Conservation (phyloP, 1,139 yeast species). For the Taphrina confusa region DNA sequence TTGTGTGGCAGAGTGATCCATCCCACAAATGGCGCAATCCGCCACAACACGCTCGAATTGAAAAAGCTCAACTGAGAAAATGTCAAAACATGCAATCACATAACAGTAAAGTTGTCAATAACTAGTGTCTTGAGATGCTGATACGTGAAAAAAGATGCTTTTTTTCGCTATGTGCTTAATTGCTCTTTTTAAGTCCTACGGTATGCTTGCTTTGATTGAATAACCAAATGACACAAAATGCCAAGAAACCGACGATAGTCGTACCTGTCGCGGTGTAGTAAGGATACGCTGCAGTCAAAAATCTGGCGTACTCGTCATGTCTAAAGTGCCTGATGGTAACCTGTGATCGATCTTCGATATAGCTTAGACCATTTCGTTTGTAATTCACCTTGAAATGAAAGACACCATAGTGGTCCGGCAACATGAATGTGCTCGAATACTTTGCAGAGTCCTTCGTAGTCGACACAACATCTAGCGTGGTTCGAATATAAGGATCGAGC, state of each 20-base stretch:
- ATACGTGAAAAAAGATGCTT: background rate
- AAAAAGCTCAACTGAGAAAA: no score
- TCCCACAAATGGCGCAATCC: no score
- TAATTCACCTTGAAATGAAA: conserved; percentile 83
- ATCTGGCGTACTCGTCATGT: conserved; percentile 89
- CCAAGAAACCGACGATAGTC: conserved; percentile 73
- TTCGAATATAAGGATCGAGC: conserved; percentile 93
- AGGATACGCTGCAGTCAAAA: conserved; percentile 80
- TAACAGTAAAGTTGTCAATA: no score
- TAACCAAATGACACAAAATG: conserved; percentile 68
- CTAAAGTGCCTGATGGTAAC: conserved; percentile 93
- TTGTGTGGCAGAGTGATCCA: no score
- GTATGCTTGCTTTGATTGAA: conserved; percentile 17
- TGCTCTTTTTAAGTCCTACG: conserved; percentile 10
- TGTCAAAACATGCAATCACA: no score
- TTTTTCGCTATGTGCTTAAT: background rate
- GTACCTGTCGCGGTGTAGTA: conserved; percentile 70
- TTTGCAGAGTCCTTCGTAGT: conserved; percentile 47
- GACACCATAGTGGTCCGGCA: conserved; percentile 97
- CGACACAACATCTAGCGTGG: conserved; percentile 48
- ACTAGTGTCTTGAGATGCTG: background rate
- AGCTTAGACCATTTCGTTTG: conserved; percentile 75
- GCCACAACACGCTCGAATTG: no score
- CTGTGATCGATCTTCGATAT: conserved; percentile 62
- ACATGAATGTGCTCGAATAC: conserved; percentile 60